Base-by-base conservation (phyloP, 1,139 yeast genomes). In the Pichia sp. region DNA sequence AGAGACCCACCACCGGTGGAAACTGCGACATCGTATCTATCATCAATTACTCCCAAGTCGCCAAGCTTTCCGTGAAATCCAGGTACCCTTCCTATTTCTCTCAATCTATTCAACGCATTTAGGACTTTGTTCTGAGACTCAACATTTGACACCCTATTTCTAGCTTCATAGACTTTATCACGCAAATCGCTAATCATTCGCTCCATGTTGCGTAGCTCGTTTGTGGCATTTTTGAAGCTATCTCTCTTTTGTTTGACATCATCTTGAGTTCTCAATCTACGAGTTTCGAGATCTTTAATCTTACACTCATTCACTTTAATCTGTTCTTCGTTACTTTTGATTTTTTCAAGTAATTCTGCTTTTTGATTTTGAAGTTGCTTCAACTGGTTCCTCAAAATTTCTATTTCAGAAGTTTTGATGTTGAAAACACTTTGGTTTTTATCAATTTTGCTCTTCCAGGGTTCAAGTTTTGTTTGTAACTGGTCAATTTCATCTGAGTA, bases 11-110 rank as follows among this genome's bases (percentile, higher is more conserved):
- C 86, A 0, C 96, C 98, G 0, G 98, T 91, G 0, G 97, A 88
- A 19, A 93, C 77, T 0, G 98, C 98, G 39, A 88, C 74, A 62
- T 93, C 98, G 59, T 84, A 93, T 53, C 74, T 72, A 51, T 83
- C 85, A 55, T 86, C 96, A 50, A 91, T 91, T 1, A 75, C 72
- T 14, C 96, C 99, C 38, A 93, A 66, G 51, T 85, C 95, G 14
- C 98, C 99, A 17, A 93, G 65, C 44, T 96, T 69, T 0, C 97
- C 98, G 58, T 84, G 72, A 52, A 89, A 86, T 0, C 97, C 98
- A 14, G 69, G 68, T 31, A 93, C 75, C 56, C 96, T 73, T 11
- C 97, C 97, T 3, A 94, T 74, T 44, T 79, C 78, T 41, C 81
- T 80, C 35, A 91, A 64, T 49, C 83, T 74, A 45, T 71, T 66